phyloP scores from a whole-genome alignment of 2,329 filamentous ascomycete species.

The Fusarium dimerum region DNA sequence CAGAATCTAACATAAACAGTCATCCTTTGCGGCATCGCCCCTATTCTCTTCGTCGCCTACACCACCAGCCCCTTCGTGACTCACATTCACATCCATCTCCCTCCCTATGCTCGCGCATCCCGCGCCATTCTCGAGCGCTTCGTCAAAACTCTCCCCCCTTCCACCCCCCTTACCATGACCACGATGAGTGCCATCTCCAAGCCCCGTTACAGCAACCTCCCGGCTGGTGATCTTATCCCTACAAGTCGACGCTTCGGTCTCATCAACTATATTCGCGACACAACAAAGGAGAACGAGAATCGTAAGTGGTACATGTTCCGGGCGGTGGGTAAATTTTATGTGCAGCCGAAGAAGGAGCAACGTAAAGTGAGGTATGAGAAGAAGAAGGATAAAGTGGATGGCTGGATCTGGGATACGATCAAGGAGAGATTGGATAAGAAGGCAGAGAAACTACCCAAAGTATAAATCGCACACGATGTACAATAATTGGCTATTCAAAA shows the following conservation, averaged over 20 bases:
- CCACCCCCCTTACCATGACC: conserved; percentile 50
- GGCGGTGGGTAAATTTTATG: conserved; percentile 41
- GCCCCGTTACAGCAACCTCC: conserved; percentile 49
- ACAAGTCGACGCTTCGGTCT: conserved; percentile 37
- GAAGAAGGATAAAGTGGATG: conserved; percentile 34
- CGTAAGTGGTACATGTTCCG: conserved; percentile 44
- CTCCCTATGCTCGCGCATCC: conserved; percentile 63
- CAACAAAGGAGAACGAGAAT: conserved; percentile 33
- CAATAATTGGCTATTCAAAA: neutral
- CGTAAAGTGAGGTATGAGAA: conserved; percentile 27
- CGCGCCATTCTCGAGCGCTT: conserved; percentile 56
- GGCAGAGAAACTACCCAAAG: conserved; percentile 8
- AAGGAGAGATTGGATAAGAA: conserved; percentile 34
- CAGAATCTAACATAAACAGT: conserved; percentile 40
- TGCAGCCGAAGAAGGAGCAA: conserved; percentile 32
- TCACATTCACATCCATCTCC: conserved; percentile 70
- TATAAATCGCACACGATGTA: conserved; percentile 4
- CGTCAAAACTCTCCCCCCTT: conserved; percentile 46
- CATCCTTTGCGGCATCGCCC: conserved; percentile 60
- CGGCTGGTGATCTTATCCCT: conserved; percentile 39
- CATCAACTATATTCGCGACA: conserved; percentile 43
- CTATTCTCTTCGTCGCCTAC: conserved; percentile 65
- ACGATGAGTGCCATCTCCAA: conserved; percentile 58
- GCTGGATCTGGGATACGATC: conserved; percentile 45
- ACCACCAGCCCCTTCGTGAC: conserved; percentile 71